Evolutionary conservation across 2,329 filamentous ascomycete genomes (phyloP).

Genomic region (Alternaria sp.): DNA sequence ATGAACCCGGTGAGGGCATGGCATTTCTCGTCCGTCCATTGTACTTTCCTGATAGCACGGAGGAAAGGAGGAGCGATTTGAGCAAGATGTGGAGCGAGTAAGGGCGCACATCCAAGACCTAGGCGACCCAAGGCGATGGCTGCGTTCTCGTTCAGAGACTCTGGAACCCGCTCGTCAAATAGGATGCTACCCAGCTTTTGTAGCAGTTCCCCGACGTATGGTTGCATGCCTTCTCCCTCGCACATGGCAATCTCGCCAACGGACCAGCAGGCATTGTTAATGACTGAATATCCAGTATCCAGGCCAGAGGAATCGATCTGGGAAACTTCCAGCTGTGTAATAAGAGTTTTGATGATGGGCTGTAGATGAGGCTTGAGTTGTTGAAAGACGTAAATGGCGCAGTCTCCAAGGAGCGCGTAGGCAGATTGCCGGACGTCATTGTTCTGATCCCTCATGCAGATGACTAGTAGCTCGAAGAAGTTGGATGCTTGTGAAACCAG

Average conservation of each 20-base stretch:
- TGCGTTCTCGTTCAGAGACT: conserved; percentile 90
- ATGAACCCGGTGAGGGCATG: conserved; percentile 93
- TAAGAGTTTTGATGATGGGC: conserved; percentile 79
- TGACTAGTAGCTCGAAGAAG: conserved; percentile 88
- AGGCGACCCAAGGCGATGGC: conserved; percentile 90
- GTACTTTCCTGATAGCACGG: conserved; percentile 80
- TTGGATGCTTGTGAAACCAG: conserved; percentile 78
- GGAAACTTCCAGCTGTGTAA: conserved; percentile 81
- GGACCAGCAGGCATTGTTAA: conserved; percentile 99
- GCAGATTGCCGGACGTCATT: conserved; percentile 96
- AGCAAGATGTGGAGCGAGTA: conserved; percentile 79
- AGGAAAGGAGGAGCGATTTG: conserved; percentile 86
- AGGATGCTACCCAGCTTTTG: conserved; percentile 82
- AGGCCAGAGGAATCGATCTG: conserved; percentile 77
- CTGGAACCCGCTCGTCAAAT: conserved; percentile 82
- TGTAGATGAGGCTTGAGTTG: conserved; percentile 78
- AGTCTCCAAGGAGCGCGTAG: conserved; percentile 93
- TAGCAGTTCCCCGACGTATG: conserved; percentile 79
- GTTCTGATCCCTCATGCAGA: conserved; percentile 90
- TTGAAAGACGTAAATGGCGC: conserved; percentile 88
- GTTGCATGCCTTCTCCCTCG: conserved; percentile 74
- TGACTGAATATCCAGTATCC: conserved; percentile 85
- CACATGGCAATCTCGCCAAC: conserved; percentile 90
- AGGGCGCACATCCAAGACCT: conserved; percentile 78
- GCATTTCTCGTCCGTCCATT: conserved; percentile 91